These are phyloP conservation scores for Xanthoparmelia taractica DNA, from an alignment of 495 filamentous ascomycete species.

Conservation along the genomic window DNA sequence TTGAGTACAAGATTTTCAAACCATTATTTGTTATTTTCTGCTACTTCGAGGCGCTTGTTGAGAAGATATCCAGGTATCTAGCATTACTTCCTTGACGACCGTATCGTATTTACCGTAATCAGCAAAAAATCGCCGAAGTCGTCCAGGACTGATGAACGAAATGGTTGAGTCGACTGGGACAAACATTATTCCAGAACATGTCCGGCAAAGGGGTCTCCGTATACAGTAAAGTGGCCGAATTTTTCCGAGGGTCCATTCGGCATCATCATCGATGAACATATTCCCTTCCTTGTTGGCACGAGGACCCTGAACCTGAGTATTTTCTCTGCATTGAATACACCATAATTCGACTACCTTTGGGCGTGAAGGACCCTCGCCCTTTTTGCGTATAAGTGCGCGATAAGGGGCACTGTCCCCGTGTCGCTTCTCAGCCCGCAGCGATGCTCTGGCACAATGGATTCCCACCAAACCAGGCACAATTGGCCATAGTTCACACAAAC, in stretches of 20 bases:
- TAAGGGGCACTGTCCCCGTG: not conserved
- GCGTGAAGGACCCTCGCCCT: not conserved
- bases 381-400: not conserved
- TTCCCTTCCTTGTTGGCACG: not conserved
- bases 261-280: not conserved
- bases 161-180: not conserved
- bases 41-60: no score
- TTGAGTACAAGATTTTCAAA: no score
- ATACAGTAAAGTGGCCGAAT: not conserved
- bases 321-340: not conserved
- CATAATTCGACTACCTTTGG: not conserved
- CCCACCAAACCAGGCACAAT: not conserved
- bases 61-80: not conserved
- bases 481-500: not conserved
- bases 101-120: not conserved
- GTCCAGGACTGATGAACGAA: not conserved
- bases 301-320: not conserved
- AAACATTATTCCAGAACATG: not conserved
- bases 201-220: not conserved
- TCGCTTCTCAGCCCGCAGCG: not conserved
- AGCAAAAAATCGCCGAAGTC: not conserved
- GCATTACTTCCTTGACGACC: not conserved
- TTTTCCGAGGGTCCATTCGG: not conserved
- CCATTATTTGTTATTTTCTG: no score
- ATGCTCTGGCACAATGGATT: not conserved